phyloP scores from a whole-genome alignment of 768 basidiomycete species.

The Crepidotus variabilis region DNA sequence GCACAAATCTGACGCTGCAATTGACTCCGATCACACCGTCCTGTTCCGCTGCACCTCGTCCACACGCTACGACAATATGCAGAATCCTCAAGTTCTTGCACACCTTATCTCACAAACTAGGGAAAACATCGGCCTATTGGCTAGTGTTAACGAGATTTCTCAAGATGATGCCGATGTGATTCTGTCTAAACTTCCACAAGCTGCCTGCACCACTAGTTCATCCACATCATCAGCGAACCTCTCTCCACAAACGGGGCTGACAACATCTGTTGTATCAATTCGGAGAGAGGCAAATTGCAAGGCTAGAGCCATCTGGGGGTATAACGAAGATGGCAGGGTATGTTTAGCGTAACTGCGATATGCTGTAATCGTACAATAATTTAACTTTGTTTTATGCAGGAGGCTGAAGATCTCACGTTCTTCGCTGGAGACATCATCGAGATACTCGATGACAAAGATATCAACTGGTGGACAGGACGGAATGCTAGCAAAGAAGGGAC shows the following conservation, averaged over 20 bases:
- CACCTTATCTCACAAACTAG: conserved; percentile 55
- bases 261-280: conserved; percentile 14
- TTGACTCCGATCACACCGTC: too few relatives aligned
- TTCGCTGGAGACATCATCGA: conserved; percentile 69
- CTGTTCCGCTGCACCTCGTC: too few relatives aligned
- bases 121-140: conserved; percentile 52
- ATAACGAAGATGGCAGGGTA: conserved; percentile 58
- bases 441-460: conserved; percentile 66
- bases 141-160: conserved; percentile 44
- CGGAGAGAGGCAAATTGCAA: conserved; percentile 18
- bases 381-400: conserved; percentile 34
- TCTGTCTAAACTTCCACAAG: conserved; percentile 34
- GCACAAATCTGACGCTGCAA: too few relatives aligned
- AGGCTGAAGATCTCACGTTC: conserved; percentile 73
- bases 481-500: conserved; percentile 59
- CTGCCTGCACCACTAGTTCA: background rate
- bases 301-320: conserved; percentile 59
- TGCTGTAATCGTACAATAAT: background rate
- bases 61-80: conserved; percentile 9
- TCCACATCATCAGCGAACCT: conserved; percentile 10
- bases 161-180: conserved; percentile 41
- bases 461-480: conserved; percentile 87
- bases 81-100: conserved; percentile 25
- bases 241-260: conserved; percentile 11
- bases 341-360: conserved; percentile 7